A percentile compares a stretch with the other conserved stretches of the same genome.
Conservation (phyloP, 306 rosid genomes). For the Sphenostylis stenocarpa region DNA sequence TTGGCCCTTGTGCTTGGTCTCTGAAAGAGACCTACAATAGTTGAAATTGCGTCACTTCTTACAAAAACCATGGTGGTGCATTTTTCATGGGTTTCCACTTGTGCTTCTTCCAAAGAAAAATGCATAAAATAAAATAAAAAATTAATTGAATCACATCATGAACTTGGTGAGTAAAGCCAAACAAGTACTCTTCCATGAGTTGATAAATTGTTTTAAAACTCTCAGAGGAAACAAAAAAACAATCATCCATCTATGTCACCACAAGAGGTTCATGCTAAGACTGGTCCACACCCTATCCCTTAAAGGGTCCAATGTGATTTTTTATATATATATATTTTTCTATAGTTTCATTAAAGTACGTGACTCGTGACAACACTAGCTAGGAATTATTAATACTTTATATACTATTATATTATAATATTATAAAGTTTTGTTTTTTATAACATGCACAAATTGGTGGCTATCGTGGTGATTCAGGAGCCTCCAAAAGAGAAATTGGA, state of each 20-base stretch:
- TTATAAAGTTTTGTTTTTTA: slow-evolving; percentile 14
- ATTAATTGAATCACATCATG: slow-evolving; percentile 27
- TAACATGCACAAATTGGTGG: slow-evolving; percentile 40
- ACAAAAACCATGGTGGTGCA: background rate
- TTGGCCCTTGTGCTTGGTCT: slow-evolving; percentile 33
- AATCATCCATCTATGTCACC: slow-evolving; percentile 42
- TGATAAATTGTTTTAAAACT: slow-evolving; percentile 34
- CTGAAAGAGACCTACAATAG: slow-evolving; percentile 34
- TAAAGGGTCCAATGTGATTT: slow-evolving; percentile 4
- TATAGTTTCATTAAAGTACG: slow-evolving; percentile 42
- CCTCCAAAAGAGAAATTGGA: slow-evolving; percentile 72
- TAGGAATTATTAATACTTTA: background rate
- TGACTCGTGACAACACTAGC: slow-evolving; percentile 48
- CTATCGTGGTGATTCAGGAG: slow-evolving; percentile 46
- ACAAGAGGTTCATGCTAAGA: slow-evolving; percentile 32
- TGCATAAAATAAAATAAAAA: too few species aligned
- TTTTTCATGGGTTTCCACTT: slow-evolving; percentile 38
- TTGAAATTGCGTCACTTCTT: slow-evolving; percentile 2
- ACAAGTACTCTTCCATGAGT: slow-evolving; percentile 38
- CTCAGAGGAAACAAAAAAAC: slow-evolving; percentile 38
- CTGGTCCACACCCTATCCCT: slow-evolving; percentile 37
- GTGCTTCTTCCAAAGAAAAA: background rate
- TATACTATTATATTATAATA: too few species aligned
- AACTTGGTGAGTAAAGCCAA: slow-evolving; percentile 42
- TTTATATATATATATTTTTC: background rate